Evolutionary conservation across 306 rosid species (phyloP).

Genomic region (Clitoria ternatea): DNA sequence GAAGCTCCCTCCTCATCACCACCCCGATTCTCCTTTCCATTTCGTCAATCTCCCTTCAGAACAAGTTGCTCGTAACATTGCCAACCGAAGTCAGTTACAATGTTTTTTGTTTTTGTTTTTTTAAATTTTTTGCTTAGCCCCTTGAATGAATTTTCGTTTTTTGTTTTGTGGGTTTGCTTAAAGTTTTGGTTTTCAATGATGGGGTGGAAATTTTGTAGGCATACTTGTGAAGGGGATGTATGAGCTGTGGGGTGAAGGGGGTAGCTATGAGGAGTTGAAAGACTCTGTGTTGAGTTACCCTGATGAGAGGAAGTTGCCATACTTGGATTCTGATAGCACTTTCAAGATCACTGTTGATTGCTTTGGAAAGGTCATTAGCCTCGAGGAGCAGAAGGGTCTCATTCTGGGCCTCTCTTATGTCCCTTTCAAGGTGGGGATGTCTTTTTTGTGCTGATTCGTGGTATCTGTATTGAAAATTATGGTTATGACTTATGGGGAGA

Average conservation of each 20-base stretch:
- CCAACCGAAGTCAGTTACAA: constrained; percentile 66
- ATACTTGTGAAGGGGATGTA: constrained; percentile 95
- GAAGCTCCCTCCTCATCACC: constrained; percentile 75
- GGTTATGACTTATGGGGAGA: too few species aligned
- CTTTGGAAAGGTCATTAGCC: constrained; percentile 78
- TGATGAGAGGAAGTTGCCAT: constrained; percentile 71
- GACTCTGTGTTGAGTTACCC: constrained; percentile 58
- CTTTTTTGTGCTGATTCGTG: neutral
- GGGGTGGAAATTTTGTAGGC: constrained; percentile 40
- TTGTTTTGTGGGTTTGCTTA: neutral
- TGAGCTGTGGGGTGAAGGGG: constrained; percentile 94
- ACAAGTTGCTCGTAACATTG: constrained; percentile 55
- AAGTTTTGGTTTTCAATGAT: neutral
- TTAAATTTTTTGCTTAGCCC: neutral
- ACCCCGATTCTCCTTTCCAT: constrained; percentile 89
- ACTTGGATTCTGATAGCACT: constrained; percentile 59
- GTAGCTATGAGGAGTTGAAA: constrained; percentile 66
- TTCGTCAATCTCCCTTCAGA: constrained; percentile 80
- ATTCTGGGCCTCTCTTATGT: constrained; percentile 65
- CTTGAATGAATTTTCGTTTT: neutral
- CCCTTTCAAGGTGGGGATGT: constrained; percentile 71
- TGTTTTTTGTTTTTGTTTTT: neutral
- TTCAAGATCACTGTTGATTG: constrained; percentile 79
- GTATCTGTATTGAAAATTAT: neutral
- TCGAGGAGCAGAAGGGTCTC: constrained; percentile 65